phyloP scores from a whole-genome alignment of 305 asterid genomes.

The Solanum hybrid region DNA sequence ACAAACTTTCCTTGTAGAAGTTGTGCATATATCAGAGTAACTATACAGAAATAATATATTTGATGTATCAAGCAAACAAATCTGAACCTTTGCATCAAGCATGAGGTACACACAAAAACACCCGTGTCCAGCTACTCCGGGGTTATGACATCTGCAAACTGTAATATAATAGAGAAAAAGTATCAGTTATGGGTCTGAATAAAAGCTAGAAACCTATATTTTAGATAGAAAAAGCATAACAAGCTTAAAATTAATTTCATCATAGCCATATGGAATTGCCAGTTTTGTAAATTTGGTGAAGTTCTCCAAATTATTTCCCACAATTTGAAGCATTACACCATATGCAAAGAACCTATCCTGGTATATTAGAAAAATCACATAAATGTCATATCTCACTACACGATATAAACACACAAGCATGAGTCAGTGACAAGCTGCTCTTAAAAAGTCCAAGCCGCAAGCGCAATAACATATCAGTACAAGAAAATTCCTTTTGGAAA shows the following conservation, averaged over 20 bases:
- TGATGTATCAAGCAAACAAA: conserved; percentile 6
- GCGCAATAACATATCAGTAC: not conserved
- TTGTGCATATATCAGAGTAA: conserved; percentile 28
- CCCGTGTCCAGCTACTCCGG: conserved; percentile 96
- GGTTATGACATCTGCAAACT: conserved; percentile 96
- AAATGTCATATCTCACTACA: conserved; percentile 9
- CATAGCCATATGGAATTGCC: conserved; percentile 83
- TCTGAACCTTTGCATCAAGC: conserved; percentile 83
- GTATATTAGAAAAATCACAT: conserved; percentile 18
- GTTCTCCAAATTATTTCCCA: conserved; percentile 81
- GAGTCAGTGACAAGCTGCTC: not conserved
- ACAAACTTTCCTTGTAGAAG: conserved; percentile 81
- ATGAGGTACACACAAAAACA: conserved; percentile 90
- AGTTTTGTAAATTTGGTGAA: conserved; percentile 78
- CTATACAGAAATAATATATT: conserved; percentile 1
- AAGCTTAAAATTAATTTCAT: conserved; percentile 87
- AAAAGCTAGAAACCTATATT: conserved; percentile 2
- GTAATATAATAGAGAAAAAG: conserved; percentile 9
- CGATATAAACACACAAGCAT: not conserved
- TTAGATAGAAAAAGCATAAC: conserved; percentile 19
- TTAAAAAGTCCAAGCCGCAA: not conserved
- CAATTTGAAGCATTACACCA: conserved; percentile 79
- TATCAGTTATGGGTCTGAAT: conserved; percentile 9
- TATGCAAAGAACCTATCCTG: conserved; percentile 89
- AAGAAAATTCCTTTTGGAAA: not conserved